Base-by-base conservation (phyloP, 768 basidiomycete species). In the Mycena galopus region DNA sequence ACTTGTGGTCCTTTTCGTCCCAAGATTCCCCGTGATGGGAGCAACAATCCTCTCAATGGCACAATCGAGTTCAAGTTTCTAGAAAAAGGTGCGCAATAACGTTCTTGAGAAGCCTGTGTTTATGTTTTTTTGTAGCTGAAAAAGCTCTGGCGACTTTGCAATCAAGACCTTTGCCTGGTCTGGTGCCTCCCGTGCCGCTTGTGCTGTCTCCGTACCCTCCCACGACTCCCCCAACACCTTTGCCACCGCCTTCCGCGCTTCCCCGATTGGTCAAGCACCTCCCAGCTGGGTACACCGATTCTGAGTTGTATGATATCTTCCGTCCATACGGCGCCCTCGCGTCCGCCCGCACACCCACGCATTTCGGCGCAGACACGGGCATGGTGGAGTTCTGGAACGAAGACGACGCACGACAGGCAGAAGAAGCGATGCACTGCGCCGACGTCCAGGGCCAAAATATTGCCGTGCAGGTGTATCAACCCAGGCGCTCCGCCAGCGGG, bases 311-410 rank as follows among this genome's bases (percentile, higher is more conserved):
- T 79, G 95, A 96, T 78, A 84, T 96, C 53, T 96, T 96, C 83
- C 88, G 95, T 29, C 91, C 92, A 0, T 96, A 87, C 75, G 96
- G 96, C 69, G 93, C 95, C 25, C 88, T 97, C 62, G 93, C 94
- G 37, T 93, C 94, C 5, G 92, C 88, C 25, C 91, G 91, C 73
- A 88, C 90, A 8, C 92, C 92, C 63, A 91, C 93, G 17, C 91
- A 91, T 53, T 92, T 94, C 78, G 94, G 93, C 25, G 86, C 89
- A 47, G 94, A 94, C 81, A 92, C 90, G 0, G 95, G 90, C 59
- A 88, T 94, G 62, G 87, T 96, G 50, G 94, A 96, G 80, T 96
- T 93, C 80, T 96, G 94, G 93, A 89, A 92, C 67, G 95, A 96
- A 80, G 93, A 94, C 42, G 94, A 96, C 77, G 95, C 94, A 9